phyloP scores from a whole-genome alignment of 1,139 yeast genomes.

The Diutina neorugosa region DNA sequence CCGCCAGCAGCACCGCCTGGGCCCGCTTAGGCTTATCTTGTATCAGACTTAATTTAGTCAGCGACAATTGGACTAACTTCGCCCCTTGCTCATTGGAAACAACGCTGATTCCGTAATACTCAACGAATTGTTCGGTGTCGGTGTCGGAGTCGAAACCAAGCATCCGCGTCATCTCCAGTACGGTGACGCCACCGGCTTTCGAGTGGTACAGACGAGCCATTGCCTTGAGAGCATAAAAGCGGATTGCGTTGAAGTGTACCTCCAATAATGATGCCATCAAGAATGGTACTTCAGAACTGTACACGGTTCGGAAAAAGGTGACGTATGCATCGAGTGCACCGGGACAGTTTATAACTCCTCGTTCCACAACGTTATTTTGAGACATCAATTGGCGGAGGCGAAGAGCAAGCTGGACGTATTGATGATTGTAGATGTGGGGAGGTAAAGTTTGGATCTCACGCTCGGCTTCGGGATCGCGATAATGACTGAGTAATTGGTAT shows the following conservation, averaged over 20 bases:
- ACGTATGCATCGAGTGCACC: slow-evolving; percentile 54
- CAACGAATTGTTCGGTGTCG: slow-evolving; percentile 44
- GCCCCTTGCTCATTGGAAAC: slow-evolving; percentile 25
- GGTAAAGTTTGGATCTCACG: slow-evolving; percentile 68
- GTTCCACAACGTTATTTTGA: slow-evolving; percentile 49
- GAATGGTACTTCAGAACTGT: slow-evolving; percentile 44
- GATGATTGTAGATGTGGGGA: slow-evolving; percentile 35
- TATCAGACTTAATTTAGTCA: slow-evolving; percentile 31
- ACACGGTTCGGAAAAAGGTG: slow-evolving; percentile 50
- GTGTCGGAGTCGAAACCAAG: slow-evolving; percentile 56
- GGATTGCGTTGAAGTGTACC: slow-evolving; percentile 65
- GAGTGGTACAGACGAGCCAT: slow-evolving; percentile 61
- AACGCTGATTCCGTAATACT: slow-evolving; percentile 51
- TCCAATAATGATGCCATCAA: slow-evolving; percentile 68
- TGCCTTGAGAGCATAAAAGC: slow-evolving; percentile 64
- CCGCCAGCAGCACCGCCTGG: slow-evolving; percentile 44
- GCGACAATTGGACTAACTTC: slow-evolving; percentile 40
- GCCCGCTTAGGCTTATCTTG: slow-evolving; percentile 37
- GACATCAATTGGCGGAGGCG: slow-evolving; percentile 53
- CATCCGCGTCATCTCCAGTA: slow-evolving; percentile 31
- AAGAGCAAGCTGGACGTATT: slow-evolving; percentile 59
- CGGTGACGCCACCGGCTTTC: slow-evolving; percentile 48
- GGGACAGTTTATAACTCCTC: slow-evolving; percentile 43
- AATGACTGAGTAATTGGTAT: slow-evolving; percentile 68
- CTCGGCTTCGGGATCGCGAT: slow-evolving; percentile 78